Evolutionary conservation across 2,329 filamentous ascomycete genomes (phyloP), one percentile per base, ranked within the genome.

Genomic region (Aureobasidium sp.): DNA sequence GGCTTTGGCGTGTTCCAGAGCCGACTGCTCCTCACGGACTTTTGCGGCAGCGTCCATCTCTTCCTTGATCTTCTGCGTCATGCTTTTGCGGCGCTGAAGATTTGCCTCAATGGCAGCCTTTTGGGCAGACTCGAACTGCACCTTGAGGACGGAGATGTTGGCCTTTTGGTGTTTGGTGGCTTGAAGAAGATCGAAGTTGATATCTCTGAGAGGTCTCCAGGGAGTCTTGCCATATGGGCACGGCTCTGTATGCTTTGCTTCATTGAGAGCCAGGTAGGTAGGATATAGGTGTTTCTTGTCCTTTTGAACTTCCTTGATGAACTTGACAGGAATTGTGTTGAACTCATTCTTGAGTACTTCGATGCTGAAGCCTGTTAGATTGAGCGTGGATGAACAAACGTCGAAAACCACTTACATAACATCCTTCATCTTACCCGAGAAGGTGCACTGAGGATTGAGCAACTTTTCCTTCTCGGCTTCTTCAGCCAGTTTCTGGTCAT

Each of bases 301-400:
- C 17, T 34, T 55, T 6, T 77, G 52, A 1, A 69, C 68, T 24
- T 69, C 67, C 20, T 66, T 65, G 63, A 79, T 74, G 63, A 73
- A 72, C 17, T 69, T 66, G 12, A 70, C 68, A 1, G 76, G 72
- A 6, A 78, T 68, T 8, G 70, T 67, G 0, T 68, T 71, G 55
- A 78, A 79, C 47, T 79, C 75, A 57, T 76, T 73, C 65, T 76
- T 77, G 13, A 79, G 70, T 12, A 73, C 69, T 9, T 59, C 44
- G n/a, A 63, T 41, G 29, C 61, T 63, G 27, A 32, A 34, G 3
- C 20, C 4, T 8, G 26, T 59, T 6, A 59, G 56, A 3, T 15
- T 24, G n/a, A 48, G 17, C 17, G 7, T 8, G 20, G 8, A 17
- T 7, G 7, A 12, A 17, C n/a, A 15, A 24, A 13, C 13, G 24